Conservation (phyloP, 257 asterid genomes). For the Solanum dulcamara region DNA sequence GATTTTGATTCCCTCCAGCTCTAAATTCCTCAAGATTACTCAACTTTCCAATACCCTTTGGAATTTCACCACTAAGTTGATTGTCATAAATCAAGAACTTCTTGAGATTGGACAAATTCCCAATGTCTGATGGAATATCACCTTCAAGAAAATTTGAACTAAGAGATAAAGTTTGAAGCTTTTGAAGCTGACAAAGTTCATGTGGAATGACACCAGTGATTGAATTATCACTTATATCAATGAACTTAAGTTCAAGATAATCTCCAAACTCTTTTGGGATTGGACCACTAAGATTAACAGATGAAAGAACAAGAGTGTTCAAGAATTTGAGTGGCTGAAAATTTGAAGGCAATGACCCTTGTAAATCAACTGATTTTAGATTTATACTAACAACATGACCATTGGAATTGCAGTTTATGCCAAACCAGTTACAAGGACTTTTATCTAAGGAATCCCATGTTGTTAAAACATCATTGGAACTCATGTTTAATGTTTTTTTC, state of each 20-base stretch:
- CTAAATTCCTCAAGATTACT: slow-evolving; percentile 47
- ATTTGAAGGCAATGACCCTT: slow-evolving; percentile 72
- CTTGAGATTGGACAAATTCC: slow-evolving; percentile 41
- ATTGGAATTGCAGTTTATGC: slow-evolving; percentile 50
- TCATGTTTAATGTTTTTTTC: slow-evolving; percentile 41
- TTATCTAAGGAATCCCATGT: slow-evolving; percentile 49
- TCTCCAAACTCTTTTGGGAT: slow-evolving; percentile 71
- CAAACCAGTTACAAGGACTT: slow-evolving; percentile 75
- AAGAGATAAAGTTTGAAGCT: slow-evolving; percentile 39
- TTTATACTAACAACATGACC: slow-evolving; percentile 45
- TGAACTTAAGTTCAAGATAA: slow-evolving; percentile 27
- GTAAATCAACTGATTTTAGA: slow-evolving; percentile 54
- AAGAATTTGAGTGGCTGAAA: slow-evolving; percentile 45
- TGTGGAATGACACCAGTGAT: slow-evolving; percentile 66
- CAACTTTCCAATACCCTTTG: slow-evolving; percentile 53
- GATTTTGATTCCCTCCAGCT: slow-evolving; percentile 88
- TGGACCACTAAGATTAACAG: slow-evolving; percentile 69
- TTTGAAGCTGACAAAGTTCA: slow-evolving; percentile 45
- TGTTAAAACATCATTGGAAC: slow-evolving; percentile 21
- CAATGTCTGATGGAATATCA: slow-evolving; percentile 48
- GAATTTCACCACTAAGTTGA: slow-evolving; percentile 70
- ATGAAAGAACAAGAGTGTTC: slow-evolving; percentile 49
- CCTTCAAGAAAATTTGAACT: slow-evolving; percentile 58
- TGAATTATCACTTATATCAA: slow-evolving; percentile 68
- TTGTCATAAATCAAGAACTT: slow-evolving; percentile 63